Base-by-base conservation (phyloP, 2,329 filamentous ascomycete species). In the Davidsoniella virescens region DNA sequence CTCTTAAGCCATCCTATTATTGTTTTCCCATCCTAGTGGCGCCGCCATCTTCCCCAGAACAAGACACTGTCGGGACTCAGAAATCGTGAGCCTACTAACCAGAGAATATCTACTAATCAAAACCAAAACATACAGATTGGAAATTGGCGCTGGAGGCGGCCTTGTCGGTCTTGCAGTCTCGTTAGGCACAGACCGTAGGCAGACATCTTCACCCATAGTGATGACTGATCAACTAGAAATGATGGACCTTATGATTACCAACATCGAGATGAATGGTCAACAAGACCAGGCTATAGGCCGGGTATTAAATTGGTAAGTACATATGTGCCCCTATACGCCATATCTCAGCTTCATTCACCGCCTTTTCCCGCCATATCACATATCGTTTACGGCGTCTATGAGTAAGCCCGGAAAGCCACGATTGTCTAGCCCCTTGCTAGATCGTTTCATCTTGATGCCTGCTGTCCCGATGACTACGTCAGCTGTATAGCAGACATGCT, bases 201-300 rank as follows among this genome's bases (percentile, higher is more conserved):
- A 60, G 4, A 12, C 29, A 33, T 12, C 70, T 36, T 57, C 63
- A 40, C 70, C 73, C n/a, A 64, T 95, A 53, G 74, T 82, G 60
- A 77, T 96, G 60, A 95, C 90, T 2, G 92, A 98, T 66, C 87
- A 94, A 67, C 62, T 75, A 54, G 78, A 84, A 54, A 95, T 98
- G 87, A 70, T 87, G 54, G 68, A 76, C 29, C 70, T 98, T 57
- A 94, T 96, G 84, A 67, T 81, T 61, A 78, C 80, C 62, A 98
- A 98, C 64, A 87, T 94, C 59, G 63, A 67, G n/a, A 70, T 95
- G 55, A 98, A 98, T 61, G 64, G 69, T 29, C 72, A 95, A 18
- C 65, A 76, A 36, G 67, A 68, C 38, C 72, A 67, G 54, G 84
- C 84, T 44, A 69, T 71, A 56, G 76, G 87, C 14, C 68, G 76